phyloP scores from a whole-genome alignment of 805 yeast genomes.

The Candida ficus region DNA sequence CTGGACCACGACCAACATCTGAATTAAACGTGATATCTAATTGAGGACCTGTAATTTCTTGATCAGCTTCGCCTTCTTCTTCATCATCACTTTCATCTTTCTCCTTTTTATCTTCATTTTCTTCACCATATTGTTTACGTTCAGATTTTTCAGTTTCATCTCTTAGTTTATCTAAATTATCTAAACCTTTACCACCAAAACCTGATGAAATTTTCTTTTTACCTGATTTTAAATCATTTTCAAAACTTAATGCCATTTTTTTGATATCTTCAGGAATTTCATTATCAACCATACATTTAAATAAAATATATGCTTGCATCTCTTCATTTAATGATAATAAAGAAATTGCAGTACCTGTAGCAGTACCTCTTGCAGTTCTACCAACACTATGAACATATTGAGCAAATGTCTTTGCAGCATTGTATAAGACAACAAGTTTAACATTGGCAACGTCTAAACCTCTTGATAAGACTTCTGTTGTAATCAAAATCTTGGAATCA shows the following conservation, averaged over 20 bases:
- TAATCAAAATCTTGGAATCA: constrained; percentile 61
- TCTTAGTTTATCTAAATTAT: constrained; percentile 62
- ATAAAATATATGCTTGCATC: constrained; percentile 56
- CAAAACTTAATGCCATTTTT: constrained; percentile 49
- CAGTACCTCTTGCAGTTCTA: constrained; percentile 85
- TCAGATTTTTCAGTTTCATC: constrained; percentile 46
- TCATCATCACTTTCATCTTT: constrained; percentile 26
- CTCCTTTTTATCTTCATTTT: constrained; percentile 12
- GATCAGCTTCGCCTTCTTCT: constrained; percentile 15
- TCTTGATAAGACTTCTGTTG: constrained; percentile 93
- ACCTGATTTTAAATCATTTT: constrained; percentile 59
- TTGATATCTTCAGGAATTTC: constrained; percentile 48
- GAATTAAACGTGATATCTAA: constrained; percentile 45
- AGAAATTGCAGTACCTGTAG: constrained; percentile 70
- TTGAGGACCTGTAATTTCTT: constrained; percentile 20
- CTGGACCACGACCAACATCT: constrained; percentile 52
- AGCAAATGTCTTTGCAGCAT: constrained; percentile 83
- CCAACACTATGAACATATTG: constrained; percentile 97
- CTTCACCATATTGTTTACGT: constrained; percentile 42
- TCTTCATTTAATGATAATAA: constrained; percentile 61
- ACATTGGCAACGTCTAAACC: constrained; percentile 91
- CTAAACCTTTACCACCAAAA: constrained; percentile 91
- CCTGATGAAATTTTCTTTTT: constrained; percentile 66
- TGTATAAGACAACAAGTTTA: constrained; percentile 74
- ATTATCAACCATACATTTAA: constrained; percentile 42